Evolutionary conservation across 2,329 filamentous ascomycete genomes (phyloP).

Genomic region (Cladophialophora immunda): DNA sequence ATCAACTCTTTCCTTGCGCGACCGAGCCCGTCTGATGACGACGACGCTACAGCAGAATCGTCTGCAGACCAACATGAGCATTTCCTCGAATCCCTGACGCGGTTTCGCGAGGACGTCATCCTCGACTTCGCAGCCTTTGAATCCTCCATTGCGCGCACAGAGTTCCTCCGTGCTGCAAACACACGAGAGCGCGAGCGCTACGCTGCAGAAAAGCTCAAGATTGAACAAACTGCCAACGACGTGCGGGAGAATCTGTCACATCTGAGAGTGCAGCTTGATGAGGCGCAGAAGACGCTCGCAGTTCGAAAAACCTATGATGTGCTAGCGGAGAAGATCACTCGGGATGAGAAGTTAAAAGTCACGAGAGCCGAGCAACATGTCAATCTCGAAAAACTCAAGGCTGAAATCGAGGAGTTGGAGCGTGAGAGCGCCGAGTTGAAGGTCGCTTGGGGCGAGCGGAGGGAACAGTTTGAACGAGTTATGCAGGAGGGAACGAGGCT

Average conservation of each 20-base stretch:
- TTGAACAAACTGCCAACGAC: constrained; percentile 77
- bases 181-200: constrained; percentile 84
- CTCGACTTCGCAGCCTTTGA: constrained; percentile 91
- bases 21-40: constrained; percentile 67
- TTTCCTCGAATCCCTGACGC: constrained; percentile 59
- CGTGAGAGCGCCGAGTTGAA: constrained; percentile 83
- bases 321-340: constrained; percentile 84
- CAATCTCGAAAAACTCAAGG: constrained; percentile 81
- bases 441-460: constrained; percentile 82
- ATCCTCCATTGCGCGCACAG: constrained; percentile 79
- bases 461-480: constrained; percentile 86
- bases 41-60: constrained; percentile 51
- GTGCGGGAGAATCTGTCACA: constrained; percentile 78
- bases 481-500: constrained; percentile 91
- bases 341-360: constrained; percentile 74
- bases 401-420: constrained; percentile 87
- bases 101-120: constrained; percentile 82
- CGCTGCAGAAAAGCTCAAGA: constrained; percentile 78
- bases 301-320: constrained; percentile 88
- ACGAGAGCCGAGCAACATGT: constrained; percentile 83
- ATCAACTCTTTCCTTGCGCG: constrained; percentile 51
- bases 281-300: constrained; percentile 76
- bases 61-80: constrained; percentile 45
- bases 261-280: constrained; percentile 77
- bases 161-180: constrained; percentile 86